Evolutionary conservation across 78 protist genomes (phyloP), one percentile per base, ranked within the genome.

Genomic region (Dictyostelium citrinum): DNA sequence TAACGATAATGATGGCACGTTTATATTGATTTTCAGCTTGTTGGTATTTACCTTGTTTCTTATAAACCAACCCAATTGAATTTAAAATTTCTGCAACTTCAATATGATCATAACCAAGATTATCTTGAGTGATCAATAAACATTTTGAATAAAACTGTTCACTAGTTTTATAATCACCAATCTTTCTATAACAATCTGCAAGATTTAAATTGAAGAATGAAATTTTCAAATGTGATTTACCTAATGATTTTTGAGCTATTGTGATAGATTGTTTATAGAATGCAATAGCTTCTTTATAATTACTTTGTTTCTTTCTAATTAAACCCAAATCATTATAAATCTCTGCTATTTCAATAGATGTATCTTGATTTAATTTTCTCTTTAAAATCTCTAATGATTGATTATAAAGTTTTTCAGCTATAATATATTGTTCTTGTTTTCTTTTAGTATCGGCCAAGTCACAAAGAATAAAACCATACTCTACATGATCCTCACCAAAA

Each of bases 1-100:
- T 16, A 17, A 88, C 58, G 17, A 88, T 88, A 4, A 55, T 11
- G 6, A 88, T 88, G 11, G 93, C 84, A 41, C 93, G 51, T 68
- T 88, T 88, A 43, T 88, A 88, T 78, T 88, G 84, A 22, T n/a
- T 61, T 68, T 88, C 93, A 22, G 93, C 93, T 17, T 31, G 79
- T 45, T 45, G 77, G 49, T 88, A 88, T 49, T 88, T 88, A 6
- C 81, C 45, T 78, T 88, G 93, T 33, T 88, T 88, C 41, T 88
- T 88, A 27, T 88, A 88, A 20, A 88, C 81, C 81, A 78, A 78
- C 1, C 93, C 93, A 4, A 88, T 76, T 9, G 72, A 43, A 43
- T 78, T 78, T 20, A 88, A 29, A n/a, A 88, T 88, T 17, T 88
- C 93, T 14, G 85, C 93, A 3, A 88, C 93, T 67, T 88, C 93